Base-by-base conservation (phyloP, 257 asterid genomes). In the Euphrasia confusa region DNA sequence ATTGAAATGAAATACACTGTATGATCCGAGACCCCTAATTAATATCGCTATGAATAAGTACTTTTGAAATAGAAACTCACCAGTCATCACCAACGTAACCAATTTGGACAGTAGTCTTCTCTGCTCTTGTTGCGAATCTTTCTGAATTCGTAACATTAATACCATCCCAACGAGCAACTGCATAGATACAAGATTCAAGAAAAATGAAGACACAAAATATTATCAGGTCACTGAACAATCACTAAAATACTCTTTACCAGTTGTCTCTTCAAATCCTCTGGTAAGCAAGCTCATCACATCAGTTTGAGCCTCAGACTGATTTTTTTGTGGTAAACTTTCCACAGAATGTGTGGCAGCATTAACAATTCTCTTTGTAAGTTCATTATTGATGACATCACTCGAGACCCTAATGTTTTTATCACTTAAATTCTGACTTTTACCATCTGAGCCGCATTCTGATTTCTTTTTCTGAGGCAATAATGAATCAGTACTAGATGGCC, bases 61-160 rank as follows among this genome's bases (percentile, higher is more conserved):
- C 33, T 9, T 53, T 7, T 32, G 35, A 30, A 30, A 49, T 33
- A 53, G 44, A 18, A 27, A 74, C 96, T 82, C 70, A 89, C 99
- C 99, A 89, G 65, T 83, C 97, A 64, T 87, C 95, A 28, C 87
- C 96, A 68, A 87, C 32, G 68, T 89, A 78, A 67, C 99, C 99
- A 54, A 93, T 87, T 66, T 61, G 77, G 42, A 69, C 63, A 52
- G 68, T 45, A 47, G 68, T 47, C 73, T 65, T 72, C 13, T 27
- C 66, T 13, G 65, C 68, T 56, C 52, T 68, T 54, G 78, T 48
- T 68, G 77, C 80, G 1, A 63, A 58, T 27, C 63, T 74, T 42
- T 26, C 68, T 18, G 81, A 64, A 64, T 64, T 58, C 54, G 79
- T 70, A 70, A 57, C 70, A 40, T 75, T 82, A 7, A 70, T 64